These are phyloP conservation scores for Nitzschia sp. DNA, from an alignment of 108 stramenopile species.

Conservation along the genomic window DNA sequence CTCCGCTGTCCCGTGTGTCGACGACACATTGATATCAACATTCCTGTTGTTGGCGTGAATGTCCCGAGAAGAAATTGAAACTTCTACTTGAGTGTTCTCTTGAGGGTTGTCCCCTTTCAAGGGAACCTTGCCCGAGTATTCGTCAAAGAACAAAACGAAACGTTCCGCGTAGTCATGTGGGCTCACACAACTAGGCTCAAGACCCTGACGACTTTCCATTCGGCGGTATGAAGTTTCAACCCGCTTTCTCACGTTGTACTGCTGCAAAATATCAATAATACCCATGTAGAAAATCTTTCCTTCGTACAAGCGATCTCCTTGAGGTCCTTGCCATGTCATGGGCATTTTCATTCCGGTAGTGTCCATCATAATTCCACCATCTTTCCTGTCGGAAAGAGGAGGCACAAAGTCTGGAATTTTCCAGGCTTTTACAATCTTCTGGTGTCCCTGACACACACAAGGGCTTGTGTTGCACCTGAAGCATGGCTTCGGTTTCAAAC, in stretches of 20 bases:
- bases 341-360: slow-evolving; percentile 57
- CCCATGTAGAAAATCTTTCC: slow-evolving; percentile 94
- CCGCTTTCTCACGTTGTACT: slow-evolving; percentile 89
- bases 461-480: slow-evolving; percentile 20
- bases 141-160: slow-evolving; percentile 80
- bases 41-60: background rate
- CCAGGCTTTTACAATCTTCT: slow-evolving; percentile 38
- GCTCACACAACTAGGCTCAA: slow-evolving; percentile 81
- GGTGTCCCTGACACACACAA: slow-evolving; percentile 30
- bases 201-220: slow-evolving; percentile 51
- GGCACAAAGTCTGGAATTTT: slow-evolving; percentile 55
- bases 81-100: slow-evolving; percentile 23
- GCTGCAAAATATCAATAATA: slow-evolving; percentile 96
- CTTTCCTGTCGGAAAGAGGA: slow-evolving; percentile 77
- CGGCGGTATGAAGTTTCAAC: slow-evolving; percentile 74
- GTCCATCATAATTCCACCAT: slow-evolving; percentile 86
- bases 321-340: slow-evolving; percentile 43
- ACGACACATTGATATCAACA: slow-evolving; percentile 9
- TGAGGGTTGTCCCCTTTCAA: slow-evolving; percentile 1
- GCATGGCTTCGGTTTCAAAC: slow-evolving; percentile 50
- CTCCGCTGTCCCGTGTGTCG: background rate
- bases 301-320: slow-evolving; percentile 57
- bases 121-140: slow-evolving; percentile 44
- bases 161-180: slow-evolving; percentile 80
- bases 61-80: background rate